These are phyloP conservation scores for Sclerotinia glacialis DNA, from an alignment of 2,329 filamentous ascomycete species.

Conservation along the genomic window DNA sequence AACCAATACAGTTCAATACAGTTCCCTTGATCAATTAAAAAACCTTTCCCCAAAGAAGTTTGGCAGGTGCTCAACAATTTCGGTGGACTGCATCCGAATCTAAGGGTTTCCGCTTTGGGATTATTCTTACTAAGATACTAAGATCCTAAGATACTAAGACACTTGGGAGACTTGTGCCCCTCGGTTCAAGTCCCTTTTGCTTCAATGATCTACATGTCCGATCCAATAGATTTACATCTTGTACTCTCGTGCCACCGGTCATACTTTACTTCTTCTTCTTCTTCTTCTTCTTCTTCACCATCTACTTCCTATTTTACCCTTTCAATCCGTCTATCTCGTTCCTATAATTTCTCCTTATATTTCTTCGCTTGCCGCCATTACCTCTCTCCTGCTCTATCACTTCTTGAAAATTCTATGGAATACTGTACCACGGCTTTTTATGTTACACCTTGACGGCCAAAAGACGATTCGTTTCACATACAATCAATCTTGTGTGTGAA, in stretches of 20 bases:
- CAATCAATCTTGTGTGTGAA: background rate
- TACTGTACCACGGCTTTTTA: background rate
- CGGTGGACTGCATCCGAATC: background rate
- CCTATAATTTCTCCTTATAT: background rate
- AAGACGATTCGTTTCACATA: background rate
- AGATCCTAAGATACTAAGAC: background rate
- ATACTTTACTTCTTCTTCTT: constrained; percentile 18
- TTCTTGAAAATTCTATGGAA: background rate
- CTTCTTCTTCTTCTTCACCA: constrained; percentile 3
- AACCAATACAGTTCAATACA: background rate
- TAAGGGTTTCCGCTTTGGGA: background rate
- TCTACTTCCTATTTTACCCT: background rate
- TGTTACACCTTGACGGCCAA: background rate
- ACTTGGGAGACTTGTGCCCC: background rate
- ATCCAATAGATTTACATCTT: constrained; percentile 15
- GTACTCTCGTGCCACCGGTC: constrained; percentile 12
- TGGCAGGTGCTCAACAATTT: constrained; percentile 14
- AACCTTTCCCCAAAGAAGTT: background rate
- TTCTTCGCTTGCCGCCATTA: background rate
- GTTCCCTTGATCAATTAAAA: background rate
- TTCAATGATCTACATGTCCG: background rate
- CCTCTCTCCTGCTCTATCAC: background rate
- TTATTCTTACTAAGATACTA: background rate
- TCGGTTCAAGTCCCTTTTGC: background rate
- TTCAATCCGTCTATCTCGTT: background rate